Evolutionary conservation across 148 eudicot species (phyloP).

Genomic region (Talinum fruticosum): DNA sequence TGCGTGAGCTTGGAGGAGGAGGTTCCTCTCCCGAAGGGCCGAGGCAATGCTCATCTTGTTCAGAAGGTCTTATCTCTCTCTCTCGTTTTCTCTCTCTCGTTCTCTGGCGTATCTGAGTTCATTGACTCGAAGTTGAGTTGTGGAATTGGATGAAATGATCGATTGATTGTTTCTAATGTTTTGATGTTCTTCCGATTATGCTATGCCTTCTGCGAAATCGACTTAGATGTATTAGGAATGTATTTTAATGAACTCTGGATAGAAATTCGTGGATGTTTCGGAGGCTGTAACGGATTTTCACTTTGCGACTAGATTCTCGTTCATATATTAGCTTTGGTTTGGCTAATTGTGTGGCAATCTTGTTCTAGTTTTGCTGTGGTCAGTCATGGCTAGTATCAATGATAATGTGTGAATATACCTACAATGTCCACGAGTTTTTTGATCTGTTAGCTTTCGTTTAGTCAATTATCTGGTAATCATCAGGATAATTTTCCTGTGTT

Average conservation of each 20-base stretch:
- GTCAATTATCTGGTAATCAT: neutral
- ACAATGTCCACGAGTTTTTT: neutral
- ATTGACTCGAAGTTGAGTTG: neutral
- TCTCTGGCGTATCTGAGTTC: neutral
- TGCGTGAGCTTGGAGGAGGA: constrained; percentile 60
- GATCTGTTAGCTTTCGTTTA: neutral
- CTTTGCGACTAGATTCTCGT: neutral
- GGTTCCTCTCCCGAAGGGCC: constrained; percentile 48
- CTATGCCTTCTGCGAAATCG: neutral
- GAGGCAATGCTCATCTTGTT: constrained; percentile 54
- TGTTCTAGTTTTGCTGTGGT: neutral
- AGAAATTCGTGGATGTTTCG: too few species aligned
- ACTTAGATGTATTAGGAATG: too few species aligned
- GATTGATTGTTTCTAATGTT: too few species aligned
- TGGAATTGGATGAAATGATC: neutral
- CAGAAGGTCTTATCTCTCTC: constrained; percentile 78
- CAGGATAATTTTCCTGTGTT: neutral
- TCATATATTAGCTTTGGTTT: neutral
- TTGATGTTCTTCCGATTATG: neutral
- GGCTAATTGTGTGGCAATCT: neutral
- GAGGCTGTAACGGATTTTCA: too few species aligned
- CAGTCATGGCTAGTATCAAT: neutral
- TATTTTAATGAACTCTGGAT: too few species aligned
- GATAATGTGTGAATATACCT: neutral
- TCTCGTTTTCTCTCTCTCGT: neutral